Evolutionary conservation across 805 yeast species (phyloP).

Genomic region (Lipomyces mesembrius): DNA sequence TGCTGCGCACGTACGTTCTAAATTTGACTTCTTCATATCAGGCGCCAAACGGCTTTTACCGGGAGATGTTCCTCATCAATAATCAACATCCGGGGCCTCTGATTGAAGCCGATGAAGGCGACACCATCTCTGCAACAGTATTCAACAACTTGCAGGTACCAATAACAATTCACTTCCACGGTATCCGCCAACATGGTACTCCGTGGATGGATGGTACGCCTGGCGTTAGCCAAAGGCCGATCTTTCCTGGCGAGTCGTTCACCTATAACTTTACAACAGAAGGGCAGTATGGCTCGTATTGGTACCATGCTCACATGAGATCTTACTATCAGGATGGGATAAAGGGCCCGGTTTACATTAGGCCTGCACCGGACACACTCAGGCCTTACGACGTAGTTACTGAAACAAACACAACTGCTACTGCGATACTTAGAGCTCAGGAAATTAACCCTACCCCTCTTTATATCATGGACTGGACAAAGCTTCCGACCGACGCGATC

Average conservation of each 20-base stretch:
- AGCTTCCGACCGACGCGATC: constrained; percentile 11
- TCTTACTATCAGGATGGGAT: constrained; percentile 74
- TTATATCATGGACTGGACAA: constrained; percentile 14
- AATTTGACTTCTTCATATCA: constrained; percentile 6
- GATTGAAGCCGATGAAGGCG: constrained; percentile 50
- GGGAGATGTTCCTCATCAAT: constrained; percentile 49
- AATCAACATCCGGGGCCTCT: constrained; percentile 58
- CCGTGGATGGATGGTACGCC: constrained; percentile 58
- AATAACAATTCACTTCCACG: constrained; percentile 54
- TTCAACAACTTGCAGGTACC: constrained; percentile 45
- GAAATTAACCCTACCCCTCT: constrained; percentile 5
- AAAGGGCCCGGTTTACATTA: constrained; percentile 55
- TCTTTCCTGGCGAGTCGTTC: constrained; percentile 50
- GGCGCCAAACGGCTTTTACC: constrained; percentile 48
- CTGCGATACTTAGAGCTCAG: neutral
- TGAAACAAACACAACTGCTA: neutral
- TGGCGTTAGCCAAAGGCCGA: constrained; percentile 56
- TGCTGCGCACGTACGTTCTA: neutral
- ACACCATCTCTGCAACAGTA: constrained; percentile 46
- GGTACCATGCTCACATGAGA: constrained; percentile 62
- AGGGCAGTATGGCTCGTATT: constrained; percentile 54
- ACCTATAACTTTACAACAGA: constrained; percentile 51
- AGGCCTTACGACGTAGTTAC: constrained; percentile 10
- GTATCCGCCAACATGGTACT: constrained; percentile 54
- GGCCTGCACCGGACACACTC: neutral